Conservation (phyloP, 1,284 basidiomycete genomes). For the Cutaneotrichosporon cavernicola region DNA sequence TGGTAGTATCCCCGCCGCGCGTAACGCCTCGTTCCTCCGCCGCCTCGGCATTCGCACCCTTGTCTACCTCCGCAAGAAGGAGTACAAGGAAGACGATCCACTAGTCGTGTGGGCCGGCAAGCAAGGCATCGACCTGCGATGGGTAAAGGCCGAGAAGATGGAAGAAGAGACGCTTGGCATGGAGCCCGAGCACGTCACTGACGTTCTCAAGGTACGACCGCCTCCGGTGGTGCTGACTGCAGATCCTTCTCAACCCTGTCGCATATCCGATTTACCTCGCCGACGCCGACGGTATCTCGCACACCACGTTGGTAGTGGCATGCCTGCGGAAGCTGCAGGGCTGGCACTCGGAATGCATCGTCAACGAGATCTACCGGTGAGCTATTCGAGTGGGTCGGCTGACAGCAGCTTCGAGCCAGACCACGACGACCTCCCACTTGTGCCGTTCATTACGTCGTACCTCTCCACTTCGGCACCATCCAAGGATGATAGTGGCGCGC, state of each 20-base stretch:
- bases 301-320: conserved; percentile 46
- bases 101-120: conserved; percentile 33
- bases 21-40: conserved; percentile 41
- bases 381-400: conserved; percentile 16
- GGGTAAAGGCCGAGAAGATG: conserved; percentile 48
- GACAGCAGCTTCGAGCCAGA: conserved; percentile 43
- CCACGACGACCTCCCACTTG: conserved; percentile 45
- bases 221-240: neutral
- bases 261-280: conserved; percentile 48
- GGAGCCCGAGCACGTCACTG: conserved; percentile 40
- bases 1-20: conserved; percentile 40
- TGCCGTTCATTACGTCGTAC: conserved; percentile 42
- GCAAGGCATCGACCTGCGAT: conserved; percentile 33
- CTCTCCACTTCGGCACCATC: conserved; percentile 25
- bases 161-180: conserved; percentile 47
- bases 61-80: conserved; percentile 58
- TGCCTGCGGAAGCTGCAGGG: conserved; percentile 49
- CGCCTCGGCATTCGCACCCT: conserved; percentile 61
- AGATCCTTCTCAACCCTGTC: conserved; percentile 41
- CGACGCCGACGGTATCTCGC: conserved; percentile 47
- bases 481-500: conserved; percentile 26
- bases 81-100: conserved; percentile 34
- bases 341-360: conserved; percentile 45
- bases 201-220: conserved; percentile 42
- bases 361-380: conserved; percentile 45